Conservation (phyloP, 192 early-diverging fungal genomes). For the Blastocladiella britannica region DNA sequence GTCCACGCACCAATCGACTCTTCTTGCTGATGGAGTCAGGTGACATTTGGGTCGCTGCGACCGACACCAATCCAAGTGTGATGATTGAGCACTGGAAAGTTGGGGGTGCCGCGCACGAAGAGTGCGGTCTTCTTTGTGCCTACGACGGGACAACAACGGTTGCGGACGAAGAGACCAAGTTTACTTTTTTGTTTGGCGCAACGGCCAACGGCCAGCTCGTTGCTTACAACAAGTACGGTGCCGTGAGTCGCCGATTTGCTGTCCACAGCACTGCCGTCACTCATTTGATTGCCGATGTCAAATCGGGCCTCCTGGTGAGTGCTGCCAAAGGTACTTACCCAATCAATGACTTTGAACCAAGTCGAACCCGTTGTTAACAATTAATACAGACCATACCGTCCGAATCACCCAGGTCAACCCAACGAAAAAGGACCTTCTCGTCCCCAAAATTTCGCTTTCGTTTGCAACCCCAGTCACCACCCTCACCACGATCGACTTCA, state of each 20-base stretch:
- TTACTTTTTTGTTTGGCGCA: not conserved
- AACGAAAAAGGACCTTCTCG: not conserved
- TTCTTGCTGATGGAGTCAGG: not conserved
- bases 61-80: not conserved
- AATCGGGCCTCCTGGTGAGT: not conserved
- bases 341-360: too few species aligned
- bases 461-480: not conserved
- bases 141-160: not conserved
- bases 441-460: not conserved
- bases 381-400: not conserved
- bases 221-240: not conserved
- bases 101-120: not conserved
- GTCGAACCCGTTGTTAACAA: too few species aligned
- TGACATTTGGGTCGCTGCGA: not conserved
- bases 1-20: not conserved
- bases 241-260: not conserved
- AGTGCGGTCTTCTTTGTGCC: not conserved
- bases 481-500: not conserved
- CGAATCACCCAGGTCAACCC: not conserved
- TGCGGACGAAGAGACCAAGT: not conserved
- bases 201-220: not conserved
- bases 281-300: not conserved
- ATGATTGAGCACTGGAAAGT: not conserved
- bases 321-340: too few species aligned
- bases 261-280: not conserved